These are phyloP conservation scores for Globisporangium nagaii DNA, from an alignment of 352 stramenopile species.

Conservation along the genomic window DNA sequence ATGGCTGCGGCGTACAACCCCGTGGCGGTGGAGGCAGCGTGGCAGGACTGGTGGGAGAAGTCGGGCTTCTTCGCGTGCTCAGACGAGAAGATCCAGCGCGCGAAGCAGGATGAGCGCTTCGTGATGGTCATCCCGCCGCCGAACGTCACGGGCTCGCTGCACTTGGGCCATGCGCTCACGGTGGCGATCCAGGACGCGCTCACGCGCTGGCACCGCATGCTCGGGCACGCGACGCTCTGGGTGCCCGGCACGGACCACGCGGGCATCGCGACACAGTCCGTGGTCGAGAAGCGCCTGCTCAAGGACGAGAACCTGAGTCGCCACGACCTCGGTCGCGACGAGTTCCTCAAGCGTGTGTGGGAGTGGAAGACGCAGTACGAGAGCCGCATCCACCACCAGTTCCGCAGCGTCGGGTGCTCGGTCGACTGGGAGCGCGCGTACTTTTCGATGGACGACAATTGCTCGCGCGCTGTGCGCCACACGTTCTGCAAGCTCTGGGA, in stretches of 20 bases:
- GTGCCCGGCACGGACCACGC: constrained; percentile 98
- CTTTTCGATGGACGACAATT: constrained; percentile 99
- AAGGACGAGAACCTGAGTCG: constrained; percentile 80
- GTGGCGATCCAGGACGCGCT: constrained; percentile 97
- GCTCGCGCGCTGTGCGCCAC: constrained; percentile 95
- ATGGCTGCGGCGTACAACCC: constrained; percentile 96
- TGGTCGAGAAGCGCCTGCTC: constrained; percentile 87
- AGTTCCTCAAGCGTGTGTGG: constrained; percentile 95
- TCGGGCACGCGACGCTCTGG: constrained; percentile 96
- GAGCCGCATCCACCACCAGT: constrained; percentile 81
- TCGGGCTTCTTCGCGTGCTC: constrained; percentile 94
- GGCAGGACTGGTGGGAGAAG: constrained; percentile 99
- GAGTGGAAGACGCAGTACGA: constrained; percentile 96
- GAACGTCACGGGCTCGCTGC: constrained; percentile 89
- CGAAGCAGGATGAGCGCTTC: constrained; percentile 89
- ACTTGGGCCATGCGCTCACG: constrained; percentile 98
- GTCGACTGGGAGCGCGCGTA: constrained; percentile 97
- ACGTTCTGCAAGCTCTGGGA: constrained; percentile 93
- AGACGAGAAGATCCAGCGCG: constrained; percentile 71
- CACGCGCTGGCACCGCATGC: constrained; percentile 98
- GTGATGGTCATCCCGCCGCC: constrained; percentile 95
- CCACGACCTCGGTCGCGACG: constrained; percentile 87
- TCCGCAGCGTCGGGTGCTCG: constrained; percentile 89
- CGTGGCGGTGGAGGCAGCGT: constrained; percentile 94
- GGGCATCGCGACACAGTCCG: constrained; percentile 97